Evolutionary conservation across 768 basidiomycete species (phyloP), one percentile per base, ranked within the genome.

Genomic region (Hebeloma cylindrosporum): DNA sequence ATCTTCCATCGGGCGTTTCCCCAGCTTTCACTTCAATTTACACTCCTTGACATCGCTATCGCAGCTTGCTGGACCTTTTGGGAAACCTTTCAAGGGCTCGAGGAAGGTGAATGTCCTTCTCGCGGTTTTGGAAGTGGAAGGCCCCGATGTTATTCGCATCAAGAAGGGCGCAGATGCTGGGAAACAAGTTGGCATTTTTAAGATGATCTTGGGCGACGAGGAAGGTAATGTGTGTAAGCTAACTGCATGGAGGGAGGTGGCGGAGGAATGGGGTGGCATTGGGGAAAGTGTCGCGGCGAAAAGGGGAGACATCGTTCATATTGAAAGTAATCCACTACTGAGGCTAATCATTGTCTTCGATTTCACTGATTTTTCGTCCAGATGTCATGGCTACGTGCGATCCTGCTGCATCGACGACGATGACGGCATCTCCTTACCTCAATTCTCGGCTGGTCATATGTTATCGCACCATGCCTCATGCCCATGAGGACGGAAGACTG

Each of bases 181-280:
- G 6, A 80, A 78, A 45, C 78, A 85, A 47, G 77, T 88, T 0
- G 77, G 75, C 0, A 59, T 91, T 31, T 62, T 91, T 21, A 85
- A 80, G 56, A 68, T 89, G 56, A 78, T 91, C 35, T 62, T 91
- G 18, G 84, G 85, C 7, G 86, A 90, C 54, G 85, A 88, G 41
- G 77, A 77, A 21, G 83, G 83, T 1, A 72, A 64, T 1, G 73
- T 90, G 5, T 79, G 79, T 56, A 88, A 83, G 63, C 60, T 91
- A 13, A 85, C 84, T 3, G 88, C 83, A 9, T 92, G 89, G 89
- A 69, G 88, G 43, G 83, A 89, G 34, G 67, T 77, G 3, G 89
- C 89, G 8, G 83, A 89, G 32, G 61, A 63, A 0, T 90, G 88
- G 88, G 85, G 83, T 17, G 74, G 71, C 1, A 47, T 62, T 27